These are phyloP conservation scores for Sextonia rubra DNA, from an alignment of 164 flowering plant genomes.

Conservation along the genomic window DNA sequence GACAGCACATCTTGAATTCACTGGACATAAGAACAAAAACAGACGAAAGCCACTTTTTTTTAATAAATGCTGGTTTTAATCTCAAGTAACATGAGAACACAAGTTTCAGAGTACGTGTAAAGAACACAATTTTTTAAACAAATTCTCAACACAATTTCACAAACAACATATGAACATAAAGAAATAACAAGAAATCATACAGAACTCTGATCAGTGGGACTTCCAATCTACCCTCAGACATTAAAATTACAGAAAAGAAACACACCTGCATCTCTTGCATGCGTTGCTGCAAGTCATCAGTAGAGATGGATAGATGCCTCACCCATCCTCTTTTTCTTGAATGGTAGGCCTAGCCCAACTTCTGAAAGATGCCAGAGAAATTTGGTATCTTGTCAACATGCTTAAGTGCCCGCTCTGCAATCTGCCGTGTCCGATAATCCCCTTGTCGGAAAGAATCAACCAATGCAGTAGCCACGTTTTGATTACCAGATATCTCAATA, in stretches of 20 bases:
- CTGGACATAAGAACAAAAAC: not conserved
- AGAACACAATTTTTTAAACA: not conserved
- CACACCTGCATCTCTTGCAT: not conserved
- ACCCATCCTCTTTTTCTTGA: not conserved
- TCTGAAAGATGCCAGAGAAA: constrained; percentile 82
- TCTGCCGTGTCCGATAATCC: constrained; percentile 73
- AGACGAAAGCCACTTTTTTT: not conserved
- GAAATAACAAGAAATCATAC: not conserved
- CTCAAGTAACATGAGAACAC: not conserved
- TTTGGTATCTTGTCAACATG: constrained; percentile 88
- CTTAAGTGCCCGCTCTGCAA: constrained; percentile 87
- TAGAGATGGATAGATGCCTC: not conserved
- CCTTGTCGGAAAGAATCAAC: constrained; percentile 92
- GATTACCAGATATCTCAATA: constrained; percentile 39
- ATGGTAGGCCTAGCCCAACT: constrained; percentile 25
- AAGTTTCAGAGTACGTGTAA: not conserved
- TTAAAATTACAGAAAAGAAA: not conserved
- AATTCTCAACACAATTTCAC: not conserved
- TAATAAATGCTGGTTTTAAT: not conserved
- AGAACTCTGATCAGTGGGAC: not conserved
- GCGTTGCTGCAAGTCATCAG: not conserved
- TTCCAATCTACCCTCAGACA: not conserved
- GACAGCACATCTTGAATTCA: not conserved
- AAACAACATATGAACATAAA: constrained; percentile 2
- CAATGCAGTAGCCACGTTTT: constrained; percentile 73